phyloP scores from a whole-genome alignment of 169 alveolate species.

The Theileria parva region DNA sequence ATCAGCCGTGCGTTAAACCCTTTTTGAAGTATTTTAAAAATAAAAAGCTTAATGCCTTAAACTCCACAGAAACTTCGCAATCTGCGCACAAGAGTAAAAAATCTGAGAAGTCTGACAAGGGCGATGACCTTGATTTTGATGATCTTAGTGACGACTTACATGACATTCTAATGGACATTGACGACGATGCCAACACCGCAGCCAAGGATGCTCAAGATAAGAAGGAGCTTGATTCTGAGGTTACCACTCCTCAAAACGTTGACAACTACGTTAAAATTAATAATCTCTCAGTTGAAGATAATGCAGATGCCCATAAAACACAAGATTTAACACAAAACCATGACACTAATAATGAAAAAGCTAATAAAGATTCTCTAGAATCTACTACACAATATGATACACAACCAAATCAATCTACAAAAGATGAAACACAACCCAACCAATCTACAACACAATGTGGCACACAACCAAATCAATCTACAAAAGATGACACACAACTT shows the following conservation, averaged over 20 bases:
- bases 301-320: neutral
- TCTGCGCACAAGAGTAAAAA: neutral
- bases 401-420: neutral
- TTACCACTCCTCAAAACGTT: neutral
- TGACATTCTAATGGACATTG: neutral
- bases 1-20: conserved; percentile 20
- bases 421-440: neutral
- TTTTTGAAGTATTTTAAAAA: conserved; percentile 12
- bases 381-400: neutral
- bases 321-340: neutral
- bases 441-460: neutral
- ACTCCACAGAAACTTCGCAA: neutral
- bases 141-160: neutral
- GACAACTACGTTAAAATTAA: neutral
- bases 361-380: neutral
- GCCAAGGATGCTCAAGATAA: neutral
- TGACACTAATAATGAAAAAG: neutral
- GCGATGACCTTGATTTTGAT: neutral
- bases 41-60: neutral
- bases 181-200: neutral
- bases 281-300: neutral
- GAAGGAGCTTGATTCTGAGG: neutral
- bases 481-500: neutral
- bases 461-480: neutral
- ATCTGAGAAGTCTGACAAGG: neutral